Evolutionary conservation across 1,284 basidiomycete species (phyloP), one percentile per base, ranked within the genome.

Genomic region (Mycocalia duriaeana): DNA sequence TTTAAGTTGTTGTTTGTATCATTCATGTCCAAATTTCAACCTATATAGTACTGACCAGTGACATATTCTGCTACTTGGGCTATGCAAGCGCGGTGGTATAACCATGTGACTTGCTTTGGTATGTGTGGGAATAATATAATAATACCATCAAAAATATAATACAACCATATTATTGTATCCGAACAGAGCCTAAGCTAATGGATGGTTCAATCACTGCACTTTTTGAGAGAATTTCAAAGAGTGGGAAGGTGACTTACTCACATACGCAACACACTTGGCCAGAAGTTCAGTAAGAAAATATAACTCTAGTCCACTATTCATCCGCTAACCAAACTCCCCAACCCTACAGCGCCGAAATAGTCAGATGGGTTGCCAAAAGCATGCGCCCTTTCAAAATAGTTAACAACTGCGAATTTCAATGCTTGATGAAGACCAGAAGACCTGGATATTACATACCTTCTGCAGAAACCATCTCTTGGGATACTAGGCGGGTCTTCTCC

Each of bases 401-500:
- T 0, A 49, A 50, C 2, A 60, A 66, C 38, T 13, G 26, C 2
- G 57, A 48, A 0, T 65, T 62, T 31, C 39, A 44, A 4, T 38
- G 2, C 6, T 45, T 62, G 22, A 62, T 59, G 54, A 64, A 60
- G 48, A 58, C 59, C 2, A 60, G 62, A 22, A 16, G 56, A 2
- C 62, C 59, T 18, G 49, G 49, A 28, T 53, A 54, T 25, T 59
- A 59, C 44, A 49, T 65, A 43, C 61, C 60, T 8, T 57, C 52
- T 1, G 53, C 52, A 1, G 19, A 42, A 13, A 62, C 57, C 7
- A 52, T 61, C 11, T 57, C 56, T 0, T 47, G 52, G 2, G 60
- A 65, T 51, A 52, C 58, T 16, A 53, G 54, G 14, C 11, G 19
- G 13, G 55, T 60, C 1, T 65, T 64, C 50, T 51, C 40, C 5